Percentiles rank a stretch among this genome's conserved stretches.
Evolutionary conservation across 495 filamentous ascomycete genomes (phyloP).

Genomic region (Trichodelitschia bisporula): DNA sequence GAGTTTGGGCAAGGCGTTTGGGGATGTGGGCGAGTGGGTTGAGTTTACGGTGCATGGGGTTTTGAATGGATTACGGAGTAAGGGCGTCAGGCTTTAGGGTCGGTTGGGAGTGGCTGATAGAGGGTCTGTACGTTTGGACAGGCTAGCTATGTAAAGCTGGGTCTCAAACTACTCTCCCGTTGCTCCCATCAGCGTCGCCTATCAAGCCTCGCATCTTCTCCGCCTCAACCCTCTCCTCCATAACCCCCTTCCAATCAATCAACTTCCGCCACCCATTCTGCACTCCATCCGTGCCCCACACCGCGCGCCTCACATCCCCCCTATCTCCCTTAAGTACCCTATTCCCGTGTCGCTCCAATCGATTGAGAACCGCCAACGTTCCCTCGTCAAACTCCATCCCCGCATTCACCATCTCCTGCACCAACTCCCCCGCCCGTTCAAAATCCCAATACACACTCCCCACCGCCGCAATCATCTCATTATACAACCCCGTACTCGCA

Average conservation of each 20-base stretch:
- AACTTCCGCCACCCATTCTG: neutral
- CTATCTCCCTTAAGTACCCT: neutral
- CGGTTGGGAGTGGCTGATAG: neutral
- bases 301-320: neutral
- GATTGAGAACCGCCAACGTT: conserved; percentile 26
- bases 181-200: no score
- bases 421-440: conserved; percentile 29
- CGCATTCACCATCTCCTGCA: conserved; percentile 53
- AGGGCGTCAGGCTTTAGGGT: conserved; percentile 17
- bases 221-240: no score
- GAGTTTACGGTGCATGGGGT: conserved; percentile 44
- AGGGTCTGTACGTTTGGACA: no score
- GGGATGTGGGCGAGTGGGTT: conserved; percentile 42
- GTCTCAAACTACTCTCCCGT: no score
- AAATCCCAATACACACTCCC: conserved; percentile 53
- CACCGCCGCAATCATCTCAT: conserved; percentile 39
- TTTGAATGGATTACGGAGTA: conserved; percentile 17
- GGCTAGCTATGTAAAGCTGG: no score
- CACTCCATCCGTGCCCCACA: neutral
- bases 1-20: conserved; percentile 29
- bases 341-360: conserved; percentile 1
- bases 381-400: conserved; percentile 35
- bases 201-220: no score
- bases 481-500: conserved; percentile 46
- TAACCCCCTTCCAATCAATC: no score